Evolutionary conservation across 2,329 filamentous ascomycete genomes (phyloP), one percentile per base, ranked within the genome.

Genomic region (Phaeoacremonium minimum): DNA sequence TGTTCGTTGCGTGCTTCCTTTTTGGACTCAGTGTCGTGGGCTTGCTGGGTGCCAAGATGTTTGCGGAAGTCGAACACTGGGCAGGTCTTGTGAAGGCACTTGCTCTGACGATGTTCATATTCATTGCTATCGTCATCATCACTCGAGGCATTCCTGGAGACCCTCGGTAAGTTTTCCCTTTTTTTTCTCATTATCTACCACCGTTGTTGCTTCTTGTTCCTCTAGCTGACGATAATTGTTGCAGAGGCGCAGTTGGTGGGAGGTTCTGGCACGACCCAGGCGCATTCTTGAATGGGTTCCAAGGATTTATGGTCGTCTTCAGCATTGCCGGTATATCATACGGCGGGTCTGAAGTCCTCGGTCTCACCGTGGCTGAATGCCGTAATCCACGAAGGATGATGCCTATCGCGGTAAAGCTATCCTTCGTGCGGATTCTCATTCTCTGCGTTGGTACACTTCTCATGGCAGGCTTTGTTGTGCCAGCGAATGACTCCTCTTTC

Each of bases 81-180:
- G 66, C 77, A n/a, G 64, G 64, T 18, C 54, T 69, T 8, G 63
- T 74, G 41, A 77, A 77, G 48, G 60, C 75, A 39, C 41, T 61
- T 18, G 71, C 75, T 19, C 61, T 73, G 45, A 54, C 69, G 16
- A 70, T 71, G 14, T 82, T 81, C 55, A 74, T 80, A 42, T 58
- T 80, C 37, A 58, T 76, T 5, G 73, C 69, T 13, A 67, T 77
- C 34, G 61, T 76, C 35, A 64, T 77, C 44, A 64, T 72, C 40
- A 57, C 55, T 20, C 70, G 71, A 5, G 70, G 67, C 22, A 69
- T 73, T 18, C 63, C 69, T 33, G 55, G 62, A 22, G 60, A 73
- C 32, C 32, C 42, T 8, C 46, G 53, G n/a, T n/a, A 9, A 9
- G 22, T n/a, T n/a, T n/a, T n/a, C n/a, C n/a, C n/a, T n/a, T n/a